phyloP scores from a whole-genome alignment of 768 basidiomycete species.

The Symmetrospora coprosmae region DNA sequence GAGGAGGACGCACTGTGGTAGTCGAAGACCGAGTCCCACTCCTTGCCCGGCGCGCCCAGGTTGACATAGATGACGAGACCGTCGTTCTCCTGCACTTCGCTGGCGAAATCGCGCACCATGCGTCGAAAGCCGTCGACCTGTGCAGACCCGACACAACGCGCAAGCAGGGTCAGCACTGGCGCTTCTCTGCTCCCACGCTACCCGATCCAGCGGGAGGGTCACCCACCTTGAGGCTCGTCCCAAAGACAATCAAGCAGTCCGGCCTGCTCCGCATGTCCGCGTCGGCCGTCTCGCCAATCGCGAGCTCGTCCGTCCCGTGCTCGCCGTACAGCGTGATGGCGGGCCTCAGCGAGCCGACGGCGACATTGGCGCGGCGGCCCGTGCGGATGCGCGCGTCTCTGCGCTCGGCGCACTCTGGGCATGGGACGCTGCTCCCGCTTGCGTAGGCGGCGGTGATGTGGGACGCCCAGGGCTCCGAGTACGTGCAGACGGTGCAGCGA shows the following conservation, averaged over 20 bases:
- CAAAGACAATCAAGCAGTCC: constrained; percentile 90
- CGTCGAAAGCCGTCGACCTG: constrained; percentile 51
- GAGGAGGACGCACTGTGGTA: constrained; percentile 46
- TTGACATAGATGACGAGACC: constrained; percentile 79
- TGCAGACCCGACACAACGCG: neutral
- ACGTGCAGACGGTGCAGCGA: constrained; percentile 70
- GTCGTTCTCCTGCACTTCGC: constrained; percentile 43
- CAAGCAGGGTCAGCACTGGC: neutral
- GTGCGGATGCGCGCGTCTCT: constrained; percentile 45
- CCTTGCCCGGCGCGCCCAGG: constrained; percentile 60
- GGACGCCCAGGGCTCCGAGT: constrained; percentile 55
- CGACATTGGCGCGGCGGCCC: neutral
- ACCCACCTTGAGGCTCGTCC: constrained; percentile 77
- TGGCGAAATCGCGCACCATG: constrained; percentile 85
- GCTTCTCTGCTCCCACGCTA: neutral
- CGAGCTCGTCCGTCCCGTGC: constrained; percentile 64
- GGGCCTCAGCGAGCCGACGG: constrained; percentile 69
- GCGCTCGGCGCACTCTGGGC: constrained; percentile 67
- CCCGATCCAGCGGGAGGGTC: neutral
- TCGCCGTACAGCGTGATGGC: constrained; percentile 93
- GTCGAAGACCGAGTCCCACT: constrained; percentile 85
- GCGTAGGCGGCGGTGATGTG: constrained; percentile 54
- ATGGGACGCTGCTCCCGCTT: constrained; percentile 61
- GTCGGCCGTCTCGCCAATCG: constrained; percentile 63
- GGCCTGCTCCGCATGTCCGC: constrained; percentile 64